These are phyloP conservation scores for Xylaria sp. DNA, from an alignment of 2,329 filamentous ascomycete species.

Conservation along the genomic window DNA sequence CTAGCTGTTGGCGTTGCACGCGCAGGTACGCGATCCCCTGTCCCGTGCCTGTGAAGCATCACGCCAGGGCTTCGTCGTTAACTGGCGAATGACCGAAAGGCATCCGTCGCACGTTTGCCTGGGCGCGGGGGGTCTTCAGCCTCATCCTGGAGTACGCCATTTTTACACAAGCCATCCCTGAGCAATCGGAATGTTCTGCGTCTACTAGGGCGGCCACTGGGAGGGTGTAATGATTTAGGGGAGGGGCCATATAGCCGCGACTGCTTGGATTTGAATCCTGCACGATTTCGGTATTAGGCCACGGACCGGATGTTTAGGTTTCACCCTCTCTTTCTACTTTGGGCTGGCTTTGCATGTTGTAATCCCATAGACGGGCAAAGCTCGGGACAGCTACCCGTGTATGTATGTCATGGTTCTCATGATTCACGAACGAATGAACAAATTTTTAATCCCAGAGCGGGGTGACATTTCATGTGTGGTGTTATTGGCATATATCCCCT, in stretches of 20 bases:
- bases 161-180: conserved; percentile 11
- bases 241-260: conserved; percentile 13
- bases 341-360: conserved; percentile 9
- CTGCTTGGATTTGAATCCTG: conserved; percentile 26
- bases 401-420: conserved; percentile 18
- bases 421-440: conserved; percentile 24
- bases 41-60: not conserved
- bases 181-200: not conserved
- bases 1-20: not conserved
- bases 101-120: conserved; percentile 1
- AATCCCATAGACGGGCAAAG: conserved; percentile 13
- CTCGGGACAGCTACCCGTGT: conserved; percentile 2
- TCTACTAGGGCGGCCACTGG: conserved; percentile 1
- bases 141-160: conserved; percentile 15
- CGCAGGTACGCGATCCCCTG: conserved; percentile 13
- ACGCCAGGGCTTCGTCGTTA: conserved; percentile 18
- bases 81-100: conserved; percentile 19
- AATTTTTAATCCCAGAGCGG: not conserved
- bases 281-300: conserved; percentile 3
- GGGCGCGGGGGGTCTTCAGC: conserved; percentile 11
- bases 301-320: not conserved
- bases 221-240: conserved; percentile 8
- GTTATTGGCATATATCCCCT: conserved; percentile 5
- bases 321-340: not conserved
- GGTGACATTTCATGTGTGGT: not conserved